Conservation (phyloP, 805 yeast genomes). For the Candida piceae region DNA sequence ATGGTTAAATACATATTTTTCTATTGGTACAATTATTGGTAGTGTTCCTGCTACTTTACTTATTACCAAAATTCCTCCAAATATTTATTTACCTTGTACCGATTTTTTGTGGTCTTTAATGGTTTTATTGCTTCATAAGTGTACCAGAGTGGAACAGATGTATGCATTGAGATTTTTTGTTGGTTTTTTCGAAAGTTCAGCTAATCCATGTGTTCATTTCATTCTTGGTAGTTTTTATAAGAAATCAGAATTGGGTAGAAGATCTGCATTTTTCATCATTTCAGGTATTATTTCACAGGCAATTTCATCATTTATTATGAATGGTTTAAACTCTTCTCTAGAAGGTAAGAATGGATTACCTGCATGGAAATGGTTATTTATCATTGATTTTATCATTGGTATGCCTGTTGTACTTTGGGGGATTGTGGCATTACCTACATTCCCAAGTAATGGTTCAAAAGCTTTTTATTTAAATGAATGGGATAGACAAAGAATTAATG, state of each 20-base stretch:
- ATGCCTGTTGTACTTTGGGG: slow-evolving; percentile 57
- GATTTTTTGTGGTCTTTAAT: slow-evolving; percentile 25
- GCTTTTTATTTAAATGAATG: slow-evolving; percentile 16
- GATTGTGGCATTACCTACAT: slow-evolving; percentile 55
- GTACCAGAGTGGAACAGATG: slow-evolving; percentile 40
- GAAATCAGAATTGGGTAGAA: slow-evolving; percentile 49
- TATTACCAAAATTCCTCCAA: slow-evolving; percentile 10
- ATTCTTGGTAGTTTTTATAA: slow-evolving; percentile 53
- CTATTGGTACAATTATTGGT: slow-evolving; percentile 55
- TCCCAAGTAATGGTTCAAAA: slow-evolving; percentile 22
- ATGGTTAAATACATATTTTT: slow-evolving; percentile 23
- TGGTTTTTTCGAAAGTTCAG: slow-evolving; percentile 43
- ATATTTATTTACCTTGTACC: slow-evolving; percentile 12
- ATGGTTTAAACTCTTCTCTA: slow-evolving; percentile 44
- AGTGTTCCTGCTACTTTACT: slow-evolving; percentile 55
- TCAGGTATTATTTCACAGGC: slow-evolving; percentile 43
- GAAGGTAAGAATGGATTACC: slow-evolving; percentile 48
- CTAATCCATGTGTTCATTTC: slow-evolving; percentile 49
- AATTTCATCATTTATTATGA: slow-evolving; percentile 59
- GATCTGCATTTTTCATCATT: slow-evolving; percentile 55
- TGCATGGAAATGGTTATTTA: slow-evolving; percentile 74
- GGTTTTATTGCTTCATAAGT: slow-evolving; percentile 8
- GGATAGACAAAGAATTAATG: slow-evolving; percentile 20
- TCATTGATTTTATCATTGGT: slow-evolving; percentile 59
- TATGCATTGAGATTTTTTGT: slow-evolving; percentile 35